Percentiles rank a stretch among this genome's conserved stretches.
phyloP scores from a whole-genome alignment of 1,284 basidiomycete genomes.

The Xanthoconium separans region DNA sequence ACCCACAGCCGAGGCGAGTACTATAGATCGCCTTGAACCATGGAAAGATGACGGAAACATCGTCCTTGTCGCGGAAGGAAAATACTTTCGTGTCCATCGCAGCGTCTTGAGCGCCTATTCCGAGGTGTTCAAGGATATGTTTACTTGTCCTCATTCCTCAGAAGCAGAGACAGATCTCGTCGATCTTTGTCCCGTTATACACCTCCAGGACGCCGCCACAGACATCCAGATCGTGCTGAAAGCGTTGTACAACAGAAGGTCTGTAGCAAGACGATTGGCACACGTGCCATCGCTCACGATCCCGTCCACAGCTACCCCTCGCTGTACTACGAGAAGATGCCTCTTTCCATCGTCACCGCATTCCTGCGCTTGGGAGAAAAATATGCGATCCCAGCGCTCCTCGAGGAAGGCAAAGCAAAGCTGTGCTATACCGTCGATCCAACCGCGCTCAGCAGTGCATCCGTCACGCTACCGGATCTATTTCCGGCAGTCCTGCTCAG shows the following conservation, averaged over 20 bases:
- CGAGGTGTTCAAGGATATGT: conserved; percentile 9
- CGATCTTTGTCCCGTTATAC: conserved; percentile 10
- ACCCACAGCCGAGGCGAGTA: too few species aligned
- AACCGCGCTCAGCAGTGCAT: not conserved
- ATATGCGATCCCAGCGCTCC: conserved; percentile 11
- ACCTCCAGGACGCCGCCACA: conserved; percentile 6
- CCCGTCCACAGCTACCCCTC: conserved; percentile 1
- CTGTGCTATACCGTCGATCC: not conserved
- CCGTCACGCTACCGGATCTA: not conserved
- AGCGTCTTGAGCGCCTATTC: conserved; percentile 6
- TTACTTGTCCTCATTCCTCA: not conserved
- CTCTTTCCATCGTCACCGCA: not conserved
- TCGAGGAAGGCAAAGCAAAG: conserved; percentile 9
- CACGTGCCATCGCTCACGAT: too few species aligned
- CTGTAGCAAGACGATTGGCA: not conserved
- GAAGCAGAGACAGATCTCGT: conserved; percentile 1
- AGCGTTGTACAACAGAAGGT: conserved; percentile 17
- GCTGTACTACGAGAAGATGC: not conserved
- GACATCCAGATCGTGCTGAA: conserved; percentile 14
- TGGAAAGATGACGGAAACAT: conserved; percentile 13
- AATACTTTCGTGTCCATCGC: conserved; percentile 11
- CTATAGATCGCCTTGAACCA: not conserved
- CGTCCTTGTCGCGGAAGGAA: not conserved
- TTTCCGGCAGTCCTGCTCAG: conserved; percentile 1
- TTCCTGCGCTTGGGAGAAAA: conserved; percentile 20